phyloP scores from a whole-genome alignment of 768 basidiomycete genomes.

The Lentinula detonsa region DNA sequence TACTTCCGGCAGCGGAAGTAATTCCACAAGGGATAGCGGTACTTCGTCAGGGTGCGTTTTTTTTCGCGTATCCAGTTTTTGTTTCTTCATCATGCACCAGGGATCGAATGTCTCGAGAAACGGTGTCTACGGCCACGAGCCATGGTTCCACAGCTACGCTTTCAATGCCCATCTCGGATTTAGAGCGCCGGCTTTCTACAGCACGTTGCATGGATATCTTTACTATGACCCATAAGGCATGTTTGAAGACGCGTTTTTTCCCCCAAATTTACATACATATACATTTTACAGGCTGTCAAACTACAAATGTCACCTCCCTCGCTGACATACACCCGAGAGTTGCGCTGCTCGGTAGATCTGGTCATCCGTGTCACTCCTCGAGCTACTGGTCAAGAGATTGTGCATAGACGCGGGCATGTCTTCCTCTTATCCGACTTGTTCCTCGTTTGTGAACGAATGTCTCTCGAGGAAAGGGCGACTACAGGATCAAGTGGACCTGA shows the following conservation, averaged over 20 bases:
- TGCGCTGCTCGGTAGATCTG: slow-evolving; percentile 69
- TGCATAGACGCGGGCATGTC: slow-evolving; percentile 75
- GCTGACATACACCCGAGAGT: slow-evolving; percentile 70
- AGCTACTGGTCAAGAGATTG: slow-evolving; percentile 65
- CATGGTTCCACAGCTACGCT: slow-evolving; percentile 46
- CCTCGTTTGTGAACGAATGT: slow-evolving; percentile 83
- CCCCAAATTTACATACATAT: slow-evolving; percentile 4
- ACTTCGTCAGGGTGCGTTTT: slow-evolving; percentile 50
- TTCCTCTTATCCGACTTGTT: slow-evolving; percentile 92
- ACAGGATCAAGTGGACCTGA: slow-evolving; percentile 57
- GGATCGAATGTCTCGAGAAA: slow-evolving; percentile 56
- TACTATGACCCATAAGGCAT: slow-evolving; percentile 88
- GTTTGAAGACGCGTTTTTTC: slow-evolving; percentile 7
- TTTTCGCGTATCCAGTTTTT: background rate
- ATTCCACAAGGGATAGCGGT: slow-evolving; percentile 47
- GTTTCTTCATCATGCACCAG: slow-evolving; percentile 23
- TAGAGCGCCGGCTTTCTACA: slow-evolving; percentile 76
- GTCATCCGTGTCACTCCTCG: slow-evolving; percentile 73
- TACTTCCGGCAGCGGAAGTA: slow-evolving; percentile 36
- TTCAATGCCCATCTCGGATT: slow-evolving; percentile 59
- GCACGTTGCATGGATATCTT: slow-evolving; percentile 87
- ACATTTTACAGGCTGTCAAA: slow-evolving; percentile 63
- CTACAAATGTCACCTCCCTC: slow-evolving; percentile 83
- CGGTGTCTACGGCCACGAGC: slow-evolving; percentile 46
- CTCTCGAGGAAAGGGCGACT: slow-evolving; percentile 51